Evolutionary conservation across 1,284 basidiomycete species (phyloP), one percentile per base, ranked within the genome.

Genomic region (Peniophora sp.): DNA sequence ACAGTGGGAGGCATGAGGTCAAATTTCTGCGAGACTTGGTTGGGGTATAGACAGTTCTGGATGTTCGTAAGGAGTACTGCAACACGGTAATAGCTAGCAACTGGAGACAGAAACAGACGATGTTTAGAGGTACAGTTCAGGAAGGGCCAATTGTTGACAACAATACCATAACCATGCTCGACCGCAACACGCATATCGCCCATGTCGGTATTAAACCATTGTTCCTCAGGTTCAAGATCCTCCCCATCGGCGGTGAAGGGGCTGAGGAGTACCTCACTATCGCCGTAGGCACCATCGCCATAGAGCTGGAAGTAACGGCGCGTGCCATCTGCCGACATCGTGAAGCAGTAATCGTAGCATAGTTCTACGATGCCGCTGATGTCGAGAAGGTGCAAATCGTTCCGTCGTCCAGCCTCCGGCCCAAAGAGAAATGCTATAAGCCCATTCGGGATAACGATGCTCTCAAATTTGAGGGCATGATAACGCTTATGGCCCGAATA

Each of bases 401-500:
- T 60, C 1, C 54, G 51, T 1, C 57, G 55, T 2, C 58, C 62
- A 39, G 55, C 55, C 9, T 59, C 37, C 2, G 60, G 57, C 1
- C 62, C 60, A 49, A 49, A 57, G 0, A 64, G 48, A 50, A 62
- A 59, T 1, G 51, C 62, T 41, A 63, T 49, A 1, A 62, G 42
- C 1, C 63, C 60, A 47, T 64, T 59, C 1, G 60, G 60, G 23
- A 59, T 47, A n/a, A 44, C 56, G 23, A 65, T 14, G 11, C 56
- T 60, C 47, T 64, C 60, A 48, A 47, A 64, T 49, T 65, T 65
- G 20, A 61, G 23, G 1, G 57, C 54, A 48, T 65, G 61, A 22
- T 48, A 23, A 41, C 58, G 57, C 51, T 64, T 64, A 50, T 62
- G 55, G 2, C 63, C 61, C 42, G 55, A 63, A 48, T 64, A 64